Conservation (phyloP, 2,329 filamentous ascomycete species). For the Didymella pomorum region DNA sequence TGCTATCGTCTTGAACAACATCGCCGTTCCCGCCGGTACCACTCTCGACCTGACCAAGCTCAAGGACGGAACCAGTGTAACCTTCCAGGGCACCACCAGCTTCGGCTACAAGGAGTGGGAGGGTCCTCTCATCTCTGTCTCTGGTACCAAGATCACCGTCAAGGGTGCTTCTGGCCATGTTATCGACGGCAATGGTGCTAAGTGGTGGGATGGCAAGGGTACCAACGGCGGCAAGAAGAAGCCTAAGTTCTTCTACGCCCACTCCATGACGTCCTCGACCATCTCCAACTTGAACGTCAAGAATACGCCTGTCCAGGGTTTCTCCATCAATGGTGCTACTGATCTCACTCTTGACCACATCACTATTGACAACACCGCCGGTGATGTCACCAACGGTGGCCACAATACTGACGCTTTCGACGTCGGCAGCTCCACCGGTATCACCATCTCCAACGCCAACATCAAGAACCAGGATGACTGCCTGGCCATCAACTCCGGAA, state of each 20-base stretch:
- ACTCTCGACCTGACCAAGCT: constrained; percentile 67
- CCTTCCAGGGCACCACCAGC: constrained; percentile 71
- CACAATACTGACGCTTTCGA: constrained; percentile 68
- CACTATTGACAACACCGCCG: constrained; percentile 66
- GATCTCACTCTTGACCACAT: constrained; percentile 59
- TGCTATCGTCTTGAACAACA: constrained; percentile 61
- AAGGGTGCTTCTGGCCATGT: constrained; percentile 64
- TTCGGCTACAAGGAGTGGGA: constrained; percentile 72
- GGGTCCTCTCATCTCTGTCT: constrained; percentile 69
- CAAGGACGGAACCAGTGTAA: constrained; percentile 61
- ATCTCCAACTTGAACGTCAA: constrained; percentile 62
- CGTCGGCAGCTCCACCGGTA: constrained; percentile 57
- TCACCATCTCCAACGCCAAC: constrained; percentile 61
- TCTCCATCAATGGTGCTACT: constrained; percentile 57
- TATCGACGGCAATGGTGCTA: constrained; percentile 64
- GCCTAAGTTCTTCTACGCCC: constrained; percentile 64
- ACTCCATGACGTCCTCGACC: constrained; percentile 60
- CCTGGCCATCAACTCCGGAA: constrained; percentile 66
- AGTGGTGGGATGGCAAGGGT: constrained; percentile 61
- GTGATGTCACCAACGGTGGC: constrained; percentile 52
- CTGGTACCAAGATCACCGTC: constrained; percentile 66
- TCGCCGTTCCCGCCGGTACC: constrained; percentile 65
- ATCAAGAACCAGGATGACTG: constrained; percentile 69
- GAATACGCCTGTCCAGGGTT: constrained; percentile 64
- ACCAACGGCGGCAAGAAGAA: constrained; percentile 57